Conservation (phyloP, 1,139 yeast species). For the Suhomyces choctaworum region DNA sequence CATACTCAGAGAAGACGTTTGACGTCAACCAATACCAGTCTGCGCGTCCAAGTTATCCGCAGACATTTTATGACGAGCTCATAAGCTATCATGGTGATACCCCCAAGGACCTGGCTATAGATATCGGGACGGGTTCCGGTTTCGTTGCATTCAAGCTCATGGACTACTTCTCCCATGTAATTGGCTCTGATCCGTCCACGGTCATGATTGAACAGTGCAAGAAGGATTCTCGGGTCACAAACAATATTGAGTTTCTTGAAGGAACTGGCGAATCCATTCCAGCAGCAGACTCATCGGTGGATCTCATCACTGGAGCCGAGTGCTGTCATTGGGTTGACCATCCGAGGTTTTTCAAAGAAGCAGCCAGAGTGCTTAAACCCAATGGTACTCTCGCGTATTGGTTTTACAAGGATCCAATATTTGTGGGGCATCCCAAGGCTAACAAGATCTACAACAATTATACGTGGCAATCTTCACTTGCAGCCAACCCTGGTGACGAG, state of each 20-base stretch:
- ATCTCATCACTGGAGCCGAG: constrained; percentile 46
- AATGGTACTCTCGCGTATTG: constrained; percentile 46
- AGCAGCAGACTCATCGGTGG: constrained; percentile 19
- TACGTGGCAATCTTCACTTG: constrained; percentile 19
- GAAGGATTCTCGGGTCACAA: constrained; percentile 8
- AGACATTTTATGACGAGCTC: constrained; percentile 31
- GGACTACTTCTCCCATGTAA: constrained; percentile 44
- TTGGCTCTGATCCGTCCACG: constrained; percentile 68
- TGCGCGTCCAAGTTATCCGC: constrained; percentile 42
- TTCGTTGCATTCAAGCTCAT: constrained; percentile 63
- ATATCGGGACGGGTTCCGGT: constrained; percentile 87
- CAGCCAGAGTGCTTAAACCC: constrained; percentile 31
- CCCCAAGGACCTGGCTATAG: constrained; percentile 38
- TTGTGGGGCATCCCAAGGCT: constrained; percentile 30
- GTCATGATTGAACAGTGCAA: constrained; percentile 61
- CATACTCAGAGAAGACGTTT: constrained; percentile 38
- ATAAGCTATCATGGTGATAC: constrained; percentile 31
- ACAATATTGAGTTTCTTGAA: constrained; percentile 26
- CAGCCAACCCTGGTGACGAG: constrained; percentile 30
- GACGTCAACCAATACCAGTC: constrained; percentile 38
- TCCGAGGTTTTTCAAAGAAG: constrained; percentile 30
- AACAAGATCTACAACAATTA: constrained; percentile 30
- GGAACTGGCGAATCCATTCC: constrained; percentile 35
- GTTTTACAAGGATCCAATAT: constrained; percentile 44
- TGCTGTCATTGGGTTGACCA: constrained; percentile 50